A percentile compares a stretch with the other conserved stretches of the same genome.
Conservation (phyloP, 805 yeast species). For the Wickerhamomyces hampshirensis region DNA sequence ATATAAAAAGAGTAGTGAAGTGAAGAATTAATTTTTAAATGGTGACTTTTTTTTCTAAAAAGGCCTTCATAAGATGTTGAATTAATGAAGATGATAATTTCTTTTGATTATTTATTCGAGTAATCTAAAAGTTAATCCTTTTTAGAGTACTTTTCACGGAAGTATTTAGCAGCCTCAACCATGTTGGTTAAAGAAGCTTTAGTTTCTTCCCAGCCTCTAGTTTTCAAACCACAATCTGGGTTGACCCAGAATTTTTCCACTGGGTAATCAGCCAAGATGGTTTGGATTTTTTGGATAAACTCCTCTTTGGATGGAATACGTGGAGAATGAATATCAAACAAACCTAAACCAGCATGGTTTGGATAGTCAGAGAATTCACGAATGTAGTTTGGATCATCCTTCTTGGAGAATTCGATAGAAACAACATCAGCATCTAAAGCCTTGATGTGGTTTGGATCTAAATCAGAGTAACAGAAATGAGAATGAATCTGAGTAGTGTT, state of each 20-base stretch:
- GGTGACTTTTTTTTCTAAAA: constrained; percentile 2
- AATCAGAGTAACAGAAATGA: constrained; percentile 99
- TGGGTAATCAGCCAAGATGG: constrained; percentile 95
- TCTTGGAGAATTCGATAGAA: constrained; percentile 98
- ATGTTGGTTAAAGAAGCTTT: constrained; percentile 92
- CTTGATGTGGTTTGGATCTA: constrained; percentile 99
- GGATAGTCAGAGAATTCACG: constrained; percentile 98
- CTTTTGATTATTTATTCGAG: constrained; percentile 3
- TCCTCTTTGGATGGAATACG: constrained; percentile 98
- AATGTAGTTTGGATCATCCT: constrained; percentile 98
- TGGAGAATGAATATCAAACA: constrained; percentile 99
- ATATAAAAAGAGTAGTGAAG: constrained; percentile 12
- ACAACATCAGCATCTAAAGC: constrained; percentile 99
- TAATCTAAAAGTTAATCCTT: constrained; percentile 6
- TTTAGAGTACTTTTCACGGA: constrained; percentile 50
- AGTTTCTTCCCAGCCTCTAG: constrained; percentile 99
- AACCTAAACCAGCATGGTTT: constrained; percentile 99
- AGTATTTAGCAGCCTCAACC: constrained; percentile 98
- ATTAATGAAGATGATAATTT: constrained; percentile 20
- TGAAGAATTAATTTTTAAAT: constrained; percentile 12
- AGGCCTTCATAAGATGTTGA: constrained; percentile 20
- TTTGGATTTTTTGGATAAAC: constrained; percentile 88
- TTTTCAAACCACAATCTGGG: constrained; percentile 99
- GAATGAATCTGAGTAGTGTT: constrained; percentile 98
- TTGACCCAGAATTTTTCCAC: constrained; percentile 99